Percentiles rank a stretch among this genome's conserved stretches.
These are phyloP conservation scores for Monosporascus sp. DNA, from an alignment of 2,329 filamentous ascomycete species.

Conservation along the genomic window DNA sequence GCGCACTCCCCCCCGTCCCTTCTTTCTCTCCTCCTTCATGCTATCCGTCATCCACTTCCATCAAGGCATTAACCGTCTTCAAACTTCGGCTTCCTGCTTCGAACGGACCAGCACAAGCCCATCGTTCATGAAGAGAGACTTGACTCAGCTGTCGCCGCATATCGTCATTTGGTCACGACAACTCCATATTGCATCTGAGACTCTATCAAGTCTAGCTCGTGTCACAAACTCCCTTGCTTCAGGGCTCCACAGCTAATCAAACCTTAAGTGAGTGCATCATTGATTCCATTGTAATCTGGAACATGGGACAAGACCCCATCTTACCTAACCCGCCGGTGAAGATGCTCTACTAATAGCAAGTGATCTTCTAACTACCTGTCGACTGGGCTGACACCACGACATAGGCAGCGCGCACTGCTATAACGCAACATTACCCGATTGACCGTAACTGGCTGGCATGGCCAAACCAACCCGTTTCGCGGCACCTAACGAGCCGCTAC, in stretches of 20 bases:
- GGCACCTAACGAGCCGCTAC: constrained; percentile 41
- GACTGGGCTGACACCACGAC: neutral
- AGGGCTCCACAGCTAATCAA: constrained; percentile 28
- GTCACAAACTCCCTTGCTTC: constrained; percentile 26
- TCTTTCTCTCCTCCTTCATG: neutral
- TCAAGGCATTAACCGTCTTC: neutral
- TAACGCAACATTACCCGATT: constrained; percentile 7
- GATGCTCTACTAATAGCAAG: constrained; percentile 5
- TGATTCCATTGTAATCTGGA: neutral
- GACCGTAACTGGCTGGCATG: constrained; percentile 39
- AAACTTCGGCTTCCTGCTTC: neutral
- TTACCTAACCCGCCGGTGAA: constrained; percentile 6
- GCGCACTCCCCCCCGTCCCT: neutral
- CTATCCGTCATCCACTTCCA: neutral
- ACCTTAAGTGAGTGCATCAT: constrained; percentile 24
- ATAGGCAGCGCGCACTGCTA: neutral
- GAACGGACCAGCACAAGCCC: neutral
- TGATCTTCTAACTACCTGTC: constrained; percentile 5
- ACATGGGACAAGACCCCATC: neutral
- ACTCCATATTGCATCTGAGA: neutral
- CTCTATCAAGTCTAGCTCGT: constrained; percentile 6
- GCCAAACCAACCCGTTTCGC: constrained; percentile 45
- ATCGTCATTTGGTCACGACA: neutral
- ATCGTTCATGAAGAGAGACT: neutral
- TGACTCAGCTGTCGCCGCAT: neutral